These are phyloP conservation scores for Xylaria multiplex DNA, from an alignment of 2,329 filamentous ascomycete species.

Conservation along the genomic window DNA sequence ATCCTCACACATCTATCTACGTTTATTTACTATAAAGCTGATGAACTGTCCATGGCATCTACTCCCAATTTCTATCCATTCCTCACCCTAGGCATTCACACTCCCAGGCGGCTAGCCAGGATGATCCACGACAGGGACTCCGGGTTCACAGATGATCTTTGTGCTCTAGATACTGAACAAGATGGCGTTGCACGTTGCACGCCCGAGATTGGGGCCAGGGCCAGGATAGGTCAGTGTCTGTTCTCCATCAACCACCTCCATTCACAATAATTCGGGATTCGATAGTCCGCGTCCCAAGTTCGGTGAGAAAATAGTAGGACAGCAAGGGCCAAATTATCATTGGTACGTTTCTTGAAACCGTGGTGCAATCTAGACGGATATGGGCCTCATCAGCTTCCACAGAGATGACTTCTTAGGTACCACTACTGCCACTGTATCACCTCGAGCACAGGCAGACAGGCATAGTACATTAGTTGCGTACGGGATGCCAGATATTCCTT, in stretches of 20 bases:
- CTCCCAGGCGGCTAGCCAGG: background rate
- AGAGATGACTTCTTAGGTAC: slow-evolving; percentile 26
- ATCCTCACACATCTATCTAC: background rate
- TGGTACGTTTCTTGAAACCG: slow-evolving; percentile 15
- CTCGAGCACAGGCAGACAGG: slow-evolving; percentile 29
- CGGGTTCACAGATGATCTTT: background rate
- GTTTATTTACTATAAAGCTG: background rate
- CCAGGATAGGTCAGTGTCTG: background rate
- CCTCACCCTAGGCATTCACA: background rate
- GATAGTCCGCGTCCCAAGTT: slow-evolving; percentile 17
- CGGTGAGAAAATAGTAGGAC: slow-evolving; percentile 21
- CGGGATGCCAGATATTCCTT: background rate
- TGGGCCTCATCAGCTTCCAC: slow-evolving; percentile 19
- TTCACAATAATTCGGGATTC: background rate
- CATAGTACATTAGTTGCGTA: slow-evolving; percentile 29
- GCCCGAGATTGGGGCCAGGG: background rate
- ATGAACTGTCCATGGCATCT: background rate
- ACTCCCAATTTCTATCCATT: background rate
- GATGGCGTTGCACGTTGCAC: slow-evolving; percentile 13
- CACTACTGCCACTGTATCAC: slow-evolving; percentile 40
- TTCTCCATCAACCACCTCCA: background rate
- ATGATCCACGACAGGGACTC: background rate
- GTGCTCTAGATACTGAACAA: slow-evolving; percentile 1
- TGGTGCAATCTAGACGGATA: slow-evolving; percentile 16
- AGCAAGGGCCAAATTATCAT: slow-evolving; percentile 2